Base-by-base conservation (phyloP, 495 filamentous ascomycete genomes). In the Penicillium soppii region DNA sequence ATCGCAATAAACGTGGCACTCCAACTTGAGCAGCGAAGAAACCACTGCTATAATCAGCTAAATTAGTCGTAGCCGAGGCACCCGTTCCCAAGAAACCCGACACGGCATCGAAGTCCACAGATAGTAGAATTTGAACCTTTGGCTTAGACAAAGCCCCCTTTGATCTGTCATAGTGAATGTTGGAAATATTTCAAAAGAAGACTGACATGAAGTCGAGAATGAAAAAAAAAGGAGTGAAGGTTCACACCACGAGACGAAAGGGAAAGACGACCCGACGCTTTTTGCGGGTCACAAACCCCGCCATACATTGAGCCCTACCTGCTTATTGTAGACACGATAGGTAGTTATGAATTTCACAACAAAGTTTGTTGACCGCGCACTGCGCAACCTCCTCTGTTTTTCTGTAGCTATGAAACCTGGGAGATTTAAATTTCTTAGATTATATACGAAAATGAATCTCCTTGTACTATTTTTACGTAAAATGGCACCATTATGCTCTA, bases 1-100 rank as follows among this genome's bases (percentile, higher is more conserved):
- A 68, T 33, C 77, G 80, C 5, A 86, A 61, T 12, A 86, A 64
- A 19, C 83, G 76, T 1, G 77, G 79, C 9, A 82, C 82, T 41
- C 82, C 83, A 12, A 85, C 81, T 44, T 72, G 69, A 8, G 76
- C 83, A 26, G 77, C 74, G 54, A 86, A 85, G 59, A 81, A 80
- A 0, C 82, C 82, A 37, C 74, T 62, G 7, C 70, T 77, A 59
- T 82, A 85, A 58, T 85, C 82, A 10, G 82, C 69, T 8, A 83
- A 72, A 47, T 69, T 74, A 54, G 81, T 83, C 45, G 71, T 69
- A 3, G 74, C 25, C 15, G 43, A 47, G 7, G 30, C 49, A 20
- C 49, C 49, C 2, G 44, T 53, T 2, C 38, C 43, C 21, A 26
- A 22, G 30, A 38, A 56, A 17, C 51, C 38, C 0, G 29, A 41